These are phyloP conservation scores for Backusella psychrophila DNA, from an alignment of 192 early-diverging fungal species.

Conservation along the genomic window DNA sequence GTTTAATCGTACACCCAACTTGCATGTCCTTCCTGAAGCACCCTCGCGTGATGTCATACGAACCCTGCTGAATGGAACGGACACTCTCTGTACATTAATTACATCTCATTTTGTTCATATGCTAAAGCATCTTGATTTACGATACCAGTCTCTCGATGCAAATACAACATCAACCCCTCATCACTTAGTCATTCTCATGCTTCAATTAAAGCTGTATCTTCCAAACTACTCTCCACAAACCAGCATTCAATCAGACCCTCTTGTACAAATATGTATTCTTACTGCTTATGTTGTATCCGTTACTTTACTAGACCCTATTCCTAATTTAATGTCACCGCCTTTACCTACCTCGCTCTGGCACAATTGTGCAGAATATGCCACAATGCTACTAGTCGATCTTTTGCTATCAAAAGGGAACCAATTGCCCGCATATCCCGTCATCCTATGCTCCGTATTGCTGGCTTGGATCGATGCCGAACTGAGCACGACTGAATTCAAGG, in stretches of 20 bases:
- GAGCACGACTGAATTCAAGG: background rate
- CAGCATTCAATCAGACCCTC: background rate
- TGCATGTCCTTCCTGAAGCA: background rate
- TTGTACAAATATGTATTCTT: background rate
- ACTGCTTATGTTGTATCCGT: slow-evolving; percentile 5
- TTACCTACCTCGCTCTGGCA: background rate
- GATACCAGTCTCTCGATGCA: background rate
- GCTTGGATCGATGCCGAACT: slow-evolving; percentile 9
- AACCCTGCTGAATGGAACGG: background rate
- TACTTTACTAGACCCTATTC: background rate
- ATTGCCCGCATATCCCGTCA: background rate
- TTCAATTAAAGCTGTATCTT: slow-evolving; percentile 1
- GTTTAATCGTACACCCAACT: background rate
- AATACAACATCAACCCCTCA: background rate
- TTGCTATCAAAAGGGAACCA: background rate
- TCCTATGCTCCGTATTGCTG: slow-evolving; percentile 5
- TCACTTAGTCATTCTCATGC: slow-evolving; percentile 1
- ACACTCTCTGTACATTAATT: background rate
- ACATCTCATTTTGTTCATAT: background rate
- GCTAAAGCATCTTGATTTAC: background rate
- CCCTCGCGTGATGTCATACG: background rate
- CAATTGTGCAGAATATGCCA: background rate
- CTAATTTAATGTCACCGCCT: background rate
- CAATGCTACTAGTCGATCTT: background rate
- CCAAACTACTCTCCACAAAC: background rate